phyloP scores from a whole-genome alignment of 345 rosid genomes.

The Noccaea bulbosa region DNA sequence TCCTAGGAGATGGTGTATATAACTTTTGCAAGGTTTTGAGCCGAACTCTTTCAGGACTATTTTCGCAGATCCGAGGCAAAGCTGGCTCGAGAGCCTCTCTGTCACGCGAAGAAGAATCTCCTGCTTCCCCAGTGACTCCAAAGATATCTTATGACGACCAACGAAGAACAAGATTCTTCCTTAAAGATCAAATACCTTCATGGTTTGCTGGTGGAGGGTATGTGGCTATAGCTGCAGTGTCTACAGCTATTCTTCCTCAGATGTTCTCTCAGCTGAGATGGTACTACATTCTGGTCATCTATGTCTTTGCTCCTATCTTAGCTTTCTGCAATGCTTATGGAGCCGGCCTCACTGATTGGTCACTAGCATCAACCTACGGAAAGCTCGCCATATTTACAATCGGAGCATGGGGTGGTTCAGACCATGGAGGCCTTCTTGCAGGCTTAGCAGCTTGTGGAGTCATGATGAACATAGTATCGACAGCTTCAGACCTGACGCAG shows the following conservation, averaged over 20 bases:
- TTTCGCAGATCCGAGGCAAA: slow-evolving; percentile 17
- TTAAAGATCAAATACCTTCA: slow-evolving; percentile 71
- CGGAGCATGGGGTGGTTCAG: slow-evolving; percentile 76
- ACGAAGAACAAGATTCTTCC: slow-evolving; percentile 59
- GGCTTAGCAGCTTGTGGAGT: slow-evolving; percentile 89
- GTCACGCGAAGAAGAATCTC: slow-evolving; percentile 35
- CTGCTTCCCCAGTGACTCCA: slow-evolving; percentile 38
- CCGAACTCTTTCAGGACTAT: slow-evolving; percentile 52
- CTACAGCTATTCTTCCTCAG: slow-evolving; percentile 60
- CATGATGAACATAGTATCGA: slow-evolving; percentile 97
- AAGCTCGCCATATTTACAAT: slow-evolving; percentile 77
- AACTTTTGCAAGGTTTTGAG: slow-evolving; percentile 63
- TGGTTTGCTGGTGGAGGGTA: slow-evolving; percentile 67
- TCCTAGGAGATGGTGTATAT: slow-evolving; percentile 88
- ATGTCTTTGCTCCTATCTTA: slow-evolving; percentile 69
- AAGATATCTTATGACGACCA: slow-evolving; percentile 52
- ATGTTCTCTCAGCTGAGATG: slow-evolving; percentile 75
- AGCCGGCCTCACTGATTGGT: slow-evolving; percentile 88
- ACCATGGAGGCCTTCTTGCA: slow-evolving; percentile 71
- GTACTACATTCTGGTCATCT: slow-evolving; percentile 75
- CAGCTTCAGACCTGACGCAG: slow-evolving; percentile 89
- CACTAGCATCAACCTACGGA: slow-evolving; percentile 87
- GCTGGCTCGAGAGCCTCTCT: slow-evolving; percentile 21
- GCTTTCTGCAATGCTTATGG: slow-evolving; percentile 95
- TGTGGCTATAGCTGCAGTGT: slow-evolving; percentile 53